Evolutionary conservation across 2,329 filamentous ascomycete species (phyloP), one percentile per base, ranked within the genome.

Genomic region (Endoconidiophora laricicola): DNA sequence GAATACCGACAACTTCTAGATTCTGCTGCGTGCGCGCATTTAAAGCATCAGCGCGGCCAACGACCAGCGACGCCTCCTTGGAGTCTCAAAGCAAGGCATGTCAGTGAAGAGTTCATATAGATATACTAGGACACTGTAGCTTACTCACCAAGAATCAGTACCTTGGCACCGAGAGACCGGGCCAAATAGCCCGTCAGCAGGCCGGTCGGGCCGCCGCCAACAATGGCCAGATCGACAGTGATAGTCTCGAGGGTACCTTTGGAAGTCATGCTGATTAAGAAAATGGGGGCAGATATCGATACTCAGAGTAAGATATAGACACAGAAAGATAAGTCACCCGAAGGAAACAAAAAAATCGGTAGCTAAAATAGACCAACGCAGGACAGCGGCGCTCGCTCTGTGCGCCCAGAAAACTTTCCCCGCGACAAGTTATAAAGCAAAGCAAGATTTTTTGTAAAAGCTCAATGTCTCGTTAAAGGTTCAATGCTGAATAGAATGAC

Each of bases 21-120:
- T 68, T 69, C 42, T 72, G 69, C 39, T 72, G 69, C 0, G 68
- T 70, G 7, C 69, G 62, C 4, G 69, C 69, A 39, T 71, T 72
- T 48, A 72, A 58, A 0, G 69, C 69, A 56, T 72, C 69, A 37
- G 69, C 69, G 18, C 69, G 61, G 2, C 69, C 69, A 3, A 70
- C 56, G 3, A 65, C 59, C 3, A 72, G 56, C 0, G 64, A 61
- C 0, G 58, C 59, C 1, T 61, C 55, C 54, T 69, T 69, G 42
- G 58, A 63, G 39, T 68, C 68, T 69, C 2, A 2, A 41, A 1
- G 14, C 3, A 12, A 33, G 9, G 3, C 9, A 6, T 33, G 2
- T 41, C 3, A 12, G 18, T 10, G 7, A 16, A 5, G 3, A 29
- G 1, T 23, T 16, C 7, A 33, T 33, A 33, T 33, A 33, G 29